Evolutionary conservation across 805 yeast species (phyloP).

Genomic region (Metschnikowia dekortorum): DNA sequence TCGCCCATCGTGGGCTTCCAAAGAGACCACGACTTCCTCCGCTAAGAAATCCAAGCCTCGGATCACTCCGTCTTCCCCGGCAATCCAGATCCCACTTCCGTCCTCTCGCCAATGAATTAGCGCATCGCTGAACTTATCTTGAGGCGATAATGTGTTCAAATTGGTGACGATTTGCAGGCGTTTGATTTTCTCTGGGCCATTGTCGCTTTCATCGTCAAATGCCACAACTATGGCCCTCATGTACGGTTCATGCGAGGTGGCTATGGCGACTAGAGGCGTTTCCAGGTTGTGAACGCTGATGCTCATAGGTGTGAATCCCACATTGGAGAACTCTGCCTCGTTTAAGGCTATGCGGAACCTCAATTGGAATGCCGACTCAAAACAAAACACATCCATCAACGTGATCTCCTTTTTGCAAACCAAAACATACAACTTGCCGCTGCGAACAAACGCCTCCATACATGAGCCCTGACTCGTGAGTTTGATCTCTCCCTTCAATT

Average conservation of each 20-base stretch:
- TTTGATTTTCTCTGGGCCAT: conserved; percentile 12
- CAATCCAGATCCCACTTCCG: conserved; percentile 57
- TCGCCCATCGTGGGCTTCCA: conserved; percentile 42
- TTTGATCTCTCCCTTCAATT: conserved; percentile 19
- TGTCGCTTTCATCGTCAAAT: conserved; percentile 29
- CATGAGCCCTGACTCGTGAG: conserved; percentile 52
- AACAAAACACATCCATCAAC: conserved; percentile 42
- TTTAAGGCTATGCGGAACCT: conserved; percentile 52
- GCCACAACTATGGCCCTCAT: conserved; percentile 60
- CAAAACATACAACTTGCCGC: conserved; percentile 38
- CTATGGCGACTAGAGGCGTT: conserved; percentile 48
- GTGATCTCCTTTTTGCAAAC: conserved; percentile 61
- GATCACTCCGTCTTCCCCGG: conserved; percentile 64
- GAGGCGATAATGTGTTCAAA: conserved; percentile 53
- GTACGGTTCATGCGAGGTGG: conserved; percentile 75
- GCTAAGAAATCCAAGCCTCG: conserved; percentile 54
- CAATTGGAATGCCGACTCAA: conserved; percentile 17
- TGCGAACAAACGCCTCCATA: conserved; percentile 31
- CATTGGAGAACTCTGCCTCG: conserved; percentile 67
- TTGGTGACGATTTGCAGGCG: conserved; percentile 27
- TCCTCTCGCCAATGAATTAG: conserved; percentile 40
- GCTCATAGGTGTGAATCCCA: conserved; percentile 57
- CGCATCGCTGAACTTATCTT: conserved; percentile 60
- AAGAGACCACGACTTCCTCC: conserved; percentile 28
- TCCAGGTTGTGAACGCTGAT: conserved; percentile 22